A percentile compares a stretch with the other conserved stretches of the same genome.
Conservation (phyloP, 192 early-diverging fungal species). For the Backusella tarrabulga region DNA sequence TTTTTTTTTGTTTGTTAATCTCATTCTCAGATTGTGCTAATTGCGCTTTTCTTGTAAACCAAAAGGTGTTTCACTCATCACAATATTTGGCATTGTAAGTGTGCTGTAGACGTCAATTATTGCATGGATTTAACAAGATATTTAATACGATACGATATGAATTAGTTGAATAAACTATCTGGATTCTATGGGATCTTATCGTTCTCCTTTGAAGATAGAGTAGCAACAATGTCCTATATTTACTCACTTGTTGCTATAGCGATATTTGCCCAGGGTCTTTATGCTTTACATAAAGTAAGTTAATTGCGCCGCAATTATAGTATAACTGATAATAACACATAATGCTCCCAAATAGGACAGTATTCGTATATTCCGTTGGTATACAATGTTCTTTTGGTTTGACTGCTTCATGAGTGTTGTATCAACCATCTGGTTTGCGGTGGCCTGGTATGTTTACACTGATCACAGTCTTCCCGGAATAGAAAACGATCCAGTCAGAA, state of each 20-base stretch:
- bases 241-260: constrained; percentile 31
- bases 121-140: not conserved
- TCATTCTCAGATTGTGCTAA: not conserved
- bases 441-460: constrained; percentile 36
- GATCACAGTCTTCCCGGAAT: constrained; percentile 29
- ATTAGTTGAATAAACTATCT: constrained; percentile 38
- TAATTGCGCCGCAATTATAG: too few species aligned
- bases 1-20: not conserved
- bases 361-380: constrained; percentile 24
- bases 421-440: constrained; percentile 24
- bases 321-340: not conserved
- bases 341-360: constrained; percentile 15
- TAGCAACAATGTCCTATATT: constrained; percentile 24
- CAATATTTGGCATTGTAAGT: constrained; percentile 25
- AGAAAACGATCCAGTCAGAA: constrained; percentile 10
- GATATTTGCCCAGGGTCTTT: constrained; percentile 21
- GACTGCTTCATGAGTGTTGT: constrained; percentile 30
- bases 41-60: not conserved
- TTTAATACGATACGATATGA: not conserved
- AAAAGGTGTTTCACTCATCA: constrained; percentile 15
- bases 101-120: not conserved
- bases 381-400: constrained; percentile 34
- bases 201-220: constrained; percentile 22
- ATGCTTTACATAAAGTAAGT: constrained; percentile 34
- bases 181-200: constrained; percentile 38